phyloP scores from a whole-genome alignment of 2,329 filamentous ascomycete species.

The Aurifilum marmelostoma region DNA sequence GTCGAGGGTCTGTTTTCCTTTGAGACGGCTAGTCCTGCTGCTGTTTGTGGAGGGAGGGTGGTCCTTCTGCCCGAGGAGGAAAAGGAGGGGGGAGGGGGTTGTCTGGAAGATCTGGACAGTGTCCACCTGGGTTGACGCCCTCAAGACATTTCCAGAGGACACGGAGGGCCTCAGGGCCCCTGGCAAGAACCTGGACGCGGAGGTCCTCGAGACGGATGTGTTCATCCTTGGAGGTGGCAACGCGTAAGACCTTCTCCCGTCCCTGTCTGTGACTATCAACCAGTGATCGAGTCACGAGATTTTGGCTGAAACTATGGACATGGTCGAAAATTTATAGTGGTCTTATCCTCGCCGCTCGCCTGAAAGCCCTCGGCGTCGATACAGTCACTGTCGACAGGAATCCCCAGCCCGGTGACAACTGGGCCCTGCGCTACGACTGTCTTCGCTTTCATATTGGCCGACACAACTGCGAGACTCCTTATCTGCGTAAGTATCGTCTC shows the following conservation, averaged over 20 bases:
- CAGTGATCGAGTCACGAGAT: too few relatives aligned
- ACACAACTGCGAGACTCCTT: conserved; percentile 41
- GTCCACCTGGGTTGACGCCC: conserved; percentile 36
- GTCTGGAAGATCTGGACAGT: conserved; percentile 43
- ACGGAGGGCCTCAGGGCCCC: conserved; percentile 33
- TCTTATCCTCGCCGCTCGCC: conserved; percentile 39
- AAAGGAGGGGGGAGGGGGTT: background rate
- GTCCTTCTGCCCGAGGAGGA: conserved; percentile 36
- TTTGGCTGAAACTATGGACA: background rate
- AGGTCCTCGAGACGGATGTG: conserved; percentile 38
- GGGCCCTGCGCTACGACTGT: conserved; percentile 44
- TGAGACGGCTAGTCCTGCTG: conserved; percentile 37
- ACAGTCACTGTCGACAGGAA: conserved; percentile 43
- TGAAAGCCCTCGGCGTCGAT: conserved; percentile 43
- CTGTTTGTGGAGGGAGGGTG: conserved; percentile 38
- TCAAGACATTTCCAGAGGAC: conserved; percentile 37
- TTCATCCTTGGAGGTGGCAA: conserved; percentile 42
- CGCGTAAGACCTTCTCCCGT: conserved; percentile 33
- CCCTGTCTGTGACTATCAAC: background rate
- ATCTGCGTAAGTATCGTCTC: too few relatives aligned
- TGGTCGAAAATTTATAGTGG: conserved; percentile 34
- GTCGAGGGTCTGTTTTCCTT: conserved; percentile 40
- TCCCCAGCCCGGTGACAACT: conserved; percentile 43
- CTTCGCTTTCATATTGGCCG: conserved; percentile 45
- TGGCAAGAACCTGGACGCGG: conserved; percentile 23